These are phyloP conservation scores for Trichomonascaceae sp. DNA, from an alignment of 1,139 yeast species.

Conservation along the genomic window DNA sequence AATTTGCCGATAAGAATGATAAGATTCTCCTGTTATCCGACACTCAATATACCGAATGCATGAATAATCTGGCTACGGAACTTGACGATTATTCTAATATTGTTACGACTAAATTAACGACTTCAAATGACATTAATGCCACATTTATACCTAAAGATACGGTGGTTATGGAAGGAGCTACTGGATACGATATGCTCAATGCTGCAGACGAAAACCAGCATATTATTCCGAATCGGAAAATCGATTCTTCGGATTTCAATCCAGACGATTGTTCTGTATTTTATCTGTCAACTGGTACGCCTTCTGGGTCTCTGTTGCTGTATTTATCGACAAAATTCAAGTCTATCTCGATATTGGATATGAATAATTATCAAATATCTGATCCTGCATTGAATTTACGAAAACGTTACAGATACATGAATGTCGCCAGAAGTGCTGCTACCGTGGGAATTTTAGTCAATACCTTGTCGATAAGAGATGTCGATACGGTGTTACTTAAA, in stretches of 20 bases:
- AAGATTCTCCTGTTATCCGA: constrained; percentile 29
- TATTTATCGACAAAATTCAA: constrained; percentile 66
- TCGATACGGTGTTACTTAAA: constrained; percentile 55
- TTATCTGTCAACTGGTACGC: constrained; percentile 52
- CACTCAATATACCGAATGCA: constrained; percentile 24
- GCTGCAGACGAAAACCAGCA: not conserved
- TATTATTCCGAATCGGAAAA: constrained; percentile 21
- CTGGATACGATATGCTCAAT: not conserved
- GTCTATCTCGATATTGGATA: constrained; percentile 37
- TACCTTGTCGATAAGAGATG: constrained; percentile 72
- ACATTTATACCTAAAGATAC: constrained; percentile 7
- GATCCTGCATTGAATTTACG: constrained; percentile 68
- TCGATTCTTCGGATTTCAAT: constrained; percentile 15
- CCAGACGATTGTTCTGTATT: constrained; percentile 46
- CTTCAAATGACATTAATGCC: constrained; percentile 7
- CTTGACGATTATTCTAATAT: constrained; percentile 15
- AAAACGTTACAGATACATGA: constrained; percentile 81
- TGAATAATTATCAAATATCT: constrained; percentile 21
- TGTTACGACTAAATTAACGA: constrained; percentile 12
- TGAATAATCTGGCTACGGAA: constrained; percentile 17
- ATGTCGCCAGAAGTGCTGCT: constrained; percentile 82
- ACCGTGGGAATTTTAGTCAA: constrained; percentile 88
- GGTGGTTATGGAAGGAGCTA: not conserved
- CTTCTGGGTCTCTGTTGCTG: constrained; percentile 73
- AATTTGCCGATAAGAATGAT: constrained; percentile 12